Base-by-base conservation (phyloP, 1,139 yeast species). In the Taphrina flavorubra region DNA sequence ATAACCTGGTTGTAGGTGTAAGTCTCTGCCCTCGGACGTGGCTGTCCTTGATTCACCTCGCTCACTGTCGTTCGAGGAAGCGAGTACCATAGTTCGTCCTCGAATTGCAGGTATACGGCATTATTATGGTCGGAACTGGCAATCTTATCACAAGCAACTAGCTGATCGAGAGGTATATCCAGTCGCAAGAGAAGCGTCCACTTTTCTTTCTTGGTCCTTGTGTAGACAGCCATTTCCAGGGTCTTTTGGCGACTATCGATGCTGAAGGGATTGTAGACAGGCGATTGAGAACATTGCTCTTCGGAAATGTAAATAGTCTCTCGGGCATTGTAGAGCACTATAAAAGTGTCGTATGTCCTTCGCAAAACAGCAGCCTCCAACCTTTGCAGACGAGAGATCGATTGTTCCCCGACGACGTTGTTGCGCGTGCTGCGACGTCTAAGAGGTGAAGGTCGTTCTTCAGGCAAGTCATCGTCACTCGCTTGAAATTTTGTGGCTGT, bases 391-490 rank as follows among this genome's bases (percentile, higher is more conserved):
- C 55, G 53, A 13, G 60, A 13, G 37, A 31, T 39, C 5, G 61
- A n/a, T 8, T 13, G 44, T 44, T 63, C 67, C 8, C 8, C 16
- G 1, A 25, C 46, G 11, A 47, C 18, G 5, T 53, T 55, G n/a
- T 40, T 25, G 18, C 67, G 60, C 6, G 67, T 63, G 44, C 67
- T 63, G 8, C 67, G 67, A 13, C 67, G 67, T 53, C 61, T 46
- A 4, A 63, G 31, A n/a, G 53, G 36, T 13, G 61, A 31, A 13
- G 61, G 67, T 20, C 67, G 39, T 16, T 42, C 44, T 11, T n/a
- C 20, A 2, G 53, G 11, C 10, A 14, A 34, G 20, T 31, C 62
- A 31, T 44, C 62, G 18, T 44, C 53, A 18, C 20, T 44, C 42
- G 37, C 16, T 6, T 20, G 55, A n/a, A 18, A 16, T 10, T 25